Percentiles rank a stretch among this genome's conserved stretches.
phyloP scores from a whole-genome alignment of 345 rosid species.

The Lumnitzera racemosa region DNA sequence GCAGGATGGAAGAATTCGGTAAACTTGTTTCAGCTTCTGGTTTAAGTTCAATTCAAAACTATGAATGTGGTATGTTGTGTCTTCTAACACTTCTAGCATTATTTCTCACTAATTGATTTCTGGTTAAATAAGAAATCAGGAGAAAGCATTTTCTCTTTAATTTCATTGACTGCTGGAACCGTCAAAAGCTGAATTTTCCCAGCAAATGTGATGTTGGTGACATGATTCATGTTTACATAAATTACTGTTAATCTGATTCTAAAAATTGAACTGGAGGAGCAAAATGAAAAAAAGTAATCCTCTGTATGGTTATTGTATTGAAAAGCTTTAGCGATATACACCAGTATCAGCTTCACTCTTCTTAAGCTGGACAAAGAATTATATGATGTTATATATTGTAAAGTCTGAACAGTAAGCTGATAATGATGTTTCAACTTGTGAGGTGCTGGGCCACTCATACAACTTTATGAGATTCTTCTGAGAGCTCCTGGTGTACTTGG shows the following conservation, averaged over 20 bases:
- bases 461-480: conserved; percentile 61
- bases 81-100: not conserved
- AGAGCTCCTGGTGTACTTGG: conserved; percentile 77
- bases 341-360: too few species aligned
- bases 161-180: not conserved
- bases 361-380: too few species aligned
- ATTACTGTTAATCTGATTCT: too few species aligned
- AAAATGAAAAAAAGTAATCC: too few species aligned
- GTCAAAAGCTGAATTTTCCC: too few species aligned
- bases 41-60: conserved; percentile 77
- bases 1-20: conserved; percentile 60
- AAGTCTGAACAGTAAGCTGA: not conserved
- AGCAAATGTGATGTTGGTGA: too few species aligned
- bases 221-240: too few species aligned
- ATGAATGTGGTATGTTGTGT: conserved; percentile 67
- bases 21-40: conserved; percentile 82
- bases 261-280: too few species aligned
- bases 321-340: too few species aligned
- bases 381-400: not conserved
- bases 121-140: not conserved
- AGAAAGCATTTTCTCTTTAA: not conserved
- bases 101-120: not conserved
- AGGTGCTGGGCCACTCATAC: conserved; percentile 80
- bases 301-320: too few species aligned
- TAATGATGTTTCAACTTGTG: not conserved